Percentiles rank a stretch among this genome's conserved stretches.
Evolutionary conservation across 306 rosid species (phyloP).

Genomic region (Prunus mira): DNA sequence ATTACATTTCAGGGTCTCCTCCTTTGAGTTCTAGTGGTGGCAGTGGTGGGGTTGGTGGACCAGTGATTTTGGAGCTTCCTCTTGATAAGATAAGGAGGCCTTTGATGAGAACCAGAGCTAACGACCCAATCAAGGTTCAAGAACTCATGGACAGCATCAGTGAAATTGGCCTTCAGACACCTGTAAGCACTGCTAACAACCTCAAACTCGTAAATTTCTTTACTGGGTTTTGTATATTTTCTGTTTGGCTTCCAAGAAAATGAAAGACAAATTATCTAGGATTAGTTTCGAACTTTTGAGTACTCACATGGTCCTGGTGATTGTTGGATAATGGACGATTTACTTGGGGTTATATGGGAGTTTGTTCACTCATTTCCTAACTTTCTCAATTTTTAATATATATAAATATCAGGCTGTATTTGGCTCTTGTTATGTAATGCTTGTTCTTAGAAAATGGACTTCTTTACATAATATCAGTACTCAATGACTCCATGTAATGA

Average conservation of each 20-base stretch:
- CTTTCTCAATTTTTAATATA: background rate
- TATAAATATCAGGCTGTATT: background rate
- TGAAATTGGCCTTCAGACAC: slow-evolving; percentile 90
- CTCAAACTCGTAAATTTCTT: background rate
- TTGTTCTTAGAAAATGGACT: background rate
- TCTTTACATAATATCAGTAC: background rate
- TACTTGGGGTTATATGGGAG: too few relatives aligned
- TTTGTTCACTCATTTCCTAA: background rate
- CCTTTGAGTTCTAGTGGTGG: slow-evolving; percentile 34
- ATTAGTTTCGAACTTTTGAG: background rate
- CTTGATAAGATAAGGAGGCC: slow-evolving; percentile 89
- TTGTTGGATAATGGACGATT: background rate
- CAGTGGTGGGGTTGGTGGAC: slow-evolving; percentile 62
- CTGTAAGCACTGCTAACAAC: slow-evolving; percentile 44
- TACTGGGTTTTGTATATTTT: background rate
- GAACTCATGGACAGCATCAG: slow-evolving; percentile 82
- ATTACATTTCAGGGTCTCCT: slow-evolving; percentile 45
- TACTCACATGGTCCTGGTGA: background rate
- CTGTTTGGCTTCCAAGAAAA: slow-evolving; percentile 5
- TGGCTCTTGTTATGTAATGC: background rate
- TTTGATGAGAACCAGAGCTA: slow-evolving; percentile 79
- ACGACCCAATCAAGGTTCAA: slow-evolving; percentile 69
- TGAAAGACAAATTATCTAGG: background rate
- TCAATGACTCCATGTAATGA: background rate
- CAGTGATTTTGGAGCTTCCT: slow-evolving; percentile 88